These are phyloP conservation scores for Fusarium temperatum DNA, from an alignment of 2,329 filamentous ascomycete species.

Conservation along the genomic window DNA sequence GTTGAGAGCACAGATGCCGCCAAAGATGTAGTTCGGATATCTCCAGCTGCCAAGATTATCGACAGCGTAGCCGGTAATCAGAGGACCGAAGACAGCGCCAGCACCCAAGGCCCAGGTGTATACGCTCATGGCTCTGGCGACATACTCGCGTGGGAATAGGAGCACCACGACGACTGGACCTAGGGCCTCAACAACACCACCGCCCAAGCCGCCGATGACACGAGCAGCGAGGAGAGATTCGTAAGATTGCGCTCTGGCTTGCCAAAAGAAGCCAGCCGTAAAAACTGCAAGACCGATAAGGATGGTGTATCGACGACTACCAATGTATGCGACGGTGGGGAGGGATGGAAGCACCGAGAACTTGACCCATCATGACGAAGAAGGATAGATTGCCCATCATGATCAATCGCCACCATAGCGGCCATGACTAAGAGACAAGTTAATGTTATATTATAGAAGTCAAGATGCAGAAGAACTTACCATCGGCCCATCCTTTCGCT, in stretches of 20 bases:
- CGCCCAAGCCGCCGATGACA: not conserved
- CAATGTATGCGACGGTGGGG: not conserved
- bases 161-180: not conserved
- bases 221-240: not conserved
- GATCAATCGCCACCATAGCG: not conserved
- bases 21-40: not conserved
- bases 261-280: not conserved
- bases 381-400: not conserved
- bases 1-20: not conserved
- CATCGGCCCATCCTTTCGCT: not conserved
- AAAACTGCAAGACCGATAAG: not conserved
- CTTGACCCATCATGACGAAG: not conserved
- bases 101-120: not conserved
- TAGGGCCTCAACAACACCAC: not conserved
- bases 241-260: not conserved
- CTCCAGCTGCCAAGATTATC: not conserved
- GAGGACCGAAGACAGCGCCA: accelerated
- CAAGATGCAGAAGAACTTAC: not conserved
- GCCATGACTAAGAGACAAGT: not conserved
- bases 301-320: not conserved
- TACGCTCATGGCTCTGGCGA: not conserved
- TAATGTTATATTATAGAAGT: too few species aligned
- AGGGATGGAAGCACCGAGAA: not conserved
- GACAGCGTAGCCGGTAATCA: not conserved
- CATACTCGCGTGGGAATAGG: not conserved